These are phyloP conservation scores for Seminavis robusta DNA, from an alignment of 108 stramenopile genomes.

Conservation along the genomic window DNA sequence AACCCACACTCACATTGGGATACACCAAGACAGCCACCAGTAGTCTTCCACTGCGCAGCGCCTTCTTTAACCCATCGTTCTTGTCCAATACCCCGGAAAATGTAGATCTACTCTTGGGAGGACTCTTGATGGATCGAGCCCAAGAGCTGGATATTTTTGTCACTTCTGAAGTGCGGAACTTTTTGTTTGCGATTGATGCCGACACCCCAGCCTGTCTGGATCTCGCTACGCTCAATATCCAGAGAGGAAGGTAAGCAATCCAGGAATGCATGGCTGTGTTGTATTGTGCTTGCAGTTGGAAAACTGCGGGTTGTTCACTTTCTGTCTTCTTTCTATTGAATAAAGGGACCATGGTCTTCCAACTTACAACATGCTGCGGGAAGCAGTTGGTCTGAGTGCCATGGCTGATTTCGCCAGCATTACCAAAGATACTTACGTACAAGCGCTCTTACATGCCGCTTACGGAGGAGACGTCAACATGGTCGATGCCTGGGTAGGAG, in stretches of 20 bases:
- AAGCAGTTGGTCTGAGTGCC: conserved; percentile 7
- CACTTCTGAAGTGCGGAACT: conserved; percentile 1
- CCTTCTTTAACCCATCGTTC: background rate
- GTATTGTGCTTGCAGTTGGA: too few species aligned
- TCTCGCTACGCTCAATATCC: background rate
- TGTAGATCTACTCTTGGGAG: background rate
- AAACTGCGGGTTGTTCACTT: too few species aligned
- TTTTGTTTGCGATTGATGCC: background rate
- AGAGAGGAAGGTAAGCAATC: too few species aligned
- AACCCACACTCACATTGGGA: background rate
- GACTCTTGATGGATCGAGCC: background rate
- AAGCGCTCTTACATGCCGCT: conserved; percentile 1
- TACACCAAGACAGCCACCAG: background rate
- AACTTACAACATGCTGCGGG: conserved; percentile 23
- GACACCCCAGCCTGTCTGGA: background rate
- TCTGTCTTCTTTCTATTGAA: too few species aligned
- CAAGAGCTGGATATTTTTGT: background rate
- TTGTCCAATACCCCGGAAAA: background rate
- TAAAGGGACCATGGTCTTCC: conserved; percentile 28
- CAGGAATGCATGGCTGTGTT: too few species aligned
- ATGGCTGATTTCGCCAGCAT: conserved; percentile 10
- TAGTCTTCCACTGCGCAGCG: background rate
- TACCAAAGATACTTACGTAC: background rate
- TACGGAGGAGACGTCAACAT: conserved; percentile 13
- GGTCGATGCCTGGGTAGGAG: conserved; percentile 32